Percentiles rank a stretch among this genome's conserved stretches.
Evolutionary conservation across 2,329 filamentous ascomycete genomes (phyloP).

Genomic region (Ceratocystis papillata): DNA sequence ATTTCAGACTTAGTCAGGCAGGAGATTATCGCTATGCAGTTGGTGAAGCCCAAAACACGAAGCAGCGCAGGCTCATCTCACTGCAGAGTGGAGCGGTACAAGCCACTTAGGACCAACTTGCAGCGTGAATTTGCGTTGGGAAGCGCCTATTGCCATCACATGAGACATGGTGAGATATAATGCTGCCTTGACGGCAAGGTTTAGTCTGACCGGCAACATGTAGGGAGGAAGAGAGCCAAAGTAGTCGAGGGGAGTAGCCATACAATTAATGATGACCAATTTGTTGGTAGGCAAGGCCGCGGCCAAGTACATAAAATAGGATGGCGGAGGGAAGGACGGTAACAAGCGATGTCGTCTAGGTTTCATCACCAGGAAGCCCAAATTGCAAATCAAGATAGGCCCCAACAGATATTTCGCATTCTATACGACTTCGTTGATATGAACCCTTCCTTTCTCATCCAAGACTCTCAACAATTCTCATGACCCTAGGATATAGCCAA

Average conservation of each 20-base stretch:
- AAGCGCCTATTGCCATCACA: background rate
- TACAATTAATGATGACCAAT: background rate
- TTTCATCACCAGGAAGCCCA: background rate
- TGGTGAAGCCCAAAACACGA: background rate
- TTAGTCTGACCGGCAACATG: background rate
- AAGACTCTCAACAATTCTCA: background rate
- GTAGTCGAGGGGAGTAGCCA: background rate
- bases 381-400: background rate
- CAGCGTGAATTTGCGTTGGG: background rate
- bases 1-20: background rate
- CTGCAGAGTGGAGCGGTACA: background rate
- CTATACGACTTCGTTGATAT: background rate
- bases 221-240: background rate
- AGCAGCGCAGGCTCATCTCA: background rate
- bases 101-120: background rate
- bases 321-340: background rate
- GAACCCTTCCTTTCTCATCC: background rate
- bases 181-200: background rate
- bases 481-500: background rate
- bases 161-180: background rate
- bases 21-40: background rate
- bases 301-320: background rate
- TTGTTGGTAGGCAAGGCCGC: background rate
- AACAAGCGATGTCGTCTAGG: background rate
- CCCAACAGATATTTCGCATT: slow-evolving; percentile 5